Conservation (phyloP, 116 monocot genomes). For the Zostera marina region DNA sequence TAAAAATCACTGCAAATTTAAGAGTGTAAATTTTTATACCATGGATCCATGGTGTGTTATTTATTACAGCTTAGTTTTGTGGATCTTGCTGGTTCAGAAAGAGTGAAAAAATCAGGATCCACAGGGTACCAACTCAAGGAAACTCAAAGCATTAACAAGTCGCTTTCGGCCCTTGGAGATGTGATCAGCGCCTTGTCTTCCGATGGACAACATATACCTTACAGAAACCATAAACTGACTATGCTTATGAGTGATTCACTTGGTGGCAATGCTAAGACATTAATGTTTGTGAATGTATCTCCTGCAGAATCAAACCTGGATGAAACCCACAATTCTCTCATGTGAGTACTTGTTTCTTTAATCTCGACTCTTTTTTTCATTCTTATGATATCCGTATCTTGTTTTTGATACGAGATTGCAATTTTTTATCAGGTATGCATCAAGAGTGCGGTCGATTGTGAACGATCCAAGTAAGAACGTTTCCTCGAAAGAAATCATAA, state of each 20-base stretch:
- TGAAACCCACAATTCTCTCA: conserved; percentile 76
- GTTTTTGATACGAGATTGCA: not conserved
- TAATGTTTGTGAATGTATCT: conserved; percentile 97
- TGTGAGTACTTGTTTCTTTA: conserved; percentile 38
- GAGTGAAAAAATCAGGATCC: conserved; percentile 88
- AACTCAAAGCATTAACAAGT: conserved; percentile 97
- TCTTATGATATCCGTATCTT: not conserved
- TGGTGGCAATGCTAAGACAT: conserved; percentile 94
- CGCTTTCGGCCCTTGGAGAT: conserved; percentile 91
- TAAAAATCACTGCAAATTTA: no score
- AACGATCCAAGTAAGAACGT: conserved; percentile 93
- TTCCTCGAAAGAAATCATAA: conserved; percentile 65
- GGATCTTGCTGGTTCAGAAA: conserved; percentile 98
- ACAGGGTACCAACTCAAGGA: conserved; percentile 84
- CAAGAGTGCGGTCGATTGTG: conserved; percentile 70
- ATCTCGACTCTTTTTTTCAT: not conserved
- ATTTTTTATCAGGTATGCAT: conserved; percentile 53
- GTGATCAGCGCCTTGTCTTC: conserved; percentile 91
- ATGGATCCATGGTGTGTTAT: conserved; percentile 1
- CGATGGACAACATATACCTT: conserved; percentile 92
- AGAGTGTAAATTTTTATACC: not conserved
- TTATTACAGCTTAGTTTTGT: conserved; percentile 93
- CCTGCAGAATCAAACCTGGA: conserved; percentile 90
- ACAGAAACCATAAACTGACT: conserved; percentile 91
- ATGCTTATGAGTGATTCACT: conserved; percentile 99